Percentiles rank a stretch among this genome's conserved stretches.
These are phyloP conservation scores for Phytophthora tentaculata DNA, from an alignment of 352 stramenopile genomes.

Conservation along the genomic window DNA sequence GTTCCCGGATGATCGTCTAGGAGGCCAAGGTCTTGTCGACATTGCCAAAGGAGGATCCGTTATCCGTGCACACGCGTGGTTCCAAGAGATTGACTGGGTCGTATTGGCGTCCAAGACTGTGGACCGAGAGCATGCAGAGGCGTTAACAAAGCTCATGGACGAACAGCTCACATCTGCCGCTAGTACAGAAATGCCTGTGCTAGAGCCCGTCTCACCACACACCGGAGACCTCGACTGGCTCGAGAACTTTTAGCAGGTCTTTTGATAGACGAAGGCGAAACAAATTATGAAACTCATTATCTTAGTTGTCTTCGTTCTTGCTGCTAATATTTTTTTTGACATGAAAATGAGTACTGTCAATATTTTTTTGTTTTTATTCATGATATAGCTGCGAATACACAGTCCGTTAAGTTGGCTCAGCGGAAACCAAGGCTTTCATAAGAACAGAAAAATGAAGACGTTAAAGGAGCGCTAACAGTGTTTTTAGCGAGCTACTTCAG, in stretches of 20 bases:
- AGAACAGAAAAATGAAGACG: too few relatives aligned
- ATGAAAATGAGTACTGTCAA: too few relatives aligned
- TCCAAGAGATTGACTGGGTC: slow-evolving; percentile 80
- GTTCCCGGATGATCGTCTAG: slow-evolving; percentile 69
- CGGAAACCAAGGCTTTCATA: too few relatives aligned
- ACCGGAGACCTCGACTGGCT: slow-evolving; percentile 74
- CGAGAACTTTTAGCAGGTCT: slow-evolving; percentile 66
- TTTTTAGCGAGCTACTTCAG: too few relatives aligned
- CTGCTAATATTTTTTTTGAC: too few relatives aligned
- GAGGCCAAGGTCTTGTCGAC: slow-evolving; percentile 76
- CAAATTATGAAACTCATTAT: too few relatives aligned
- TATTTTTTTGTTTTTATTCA: too few relatives aligned
- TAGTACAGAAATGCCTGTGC: slow-evolving; percentile 55
- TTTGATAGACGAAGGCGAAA: too few relatives aligned
- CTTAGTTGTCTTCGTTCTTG: too few relatives aligned
- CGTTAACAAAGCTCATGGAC: slow-evolving; percentile 64
- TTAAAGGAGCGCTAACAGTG: too few relatives aligned
- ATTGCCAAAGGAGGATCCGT: slow-evolving; percentile 81
- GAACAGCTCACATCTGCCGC: slow-evolving; percentile 48
- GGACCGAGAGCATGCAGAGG: slow-evolving; percentile 50
- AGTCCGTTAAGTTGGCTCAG: too few relatives aligned
- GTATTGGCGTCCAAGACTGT: slow-evolving; percentile 74
- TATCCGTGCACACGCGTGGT: slow-evolving; percentile 84
- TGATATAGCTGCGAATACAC: too few relatives aligned
- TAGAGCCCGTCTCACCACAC: slow-evolving; percentile 56